Evolutionary conservation across 768 basidiomycete species (phyloP), one percentile per base, ranked within the genome.

Genomic region (Rhodotorula graminis): DNA sequence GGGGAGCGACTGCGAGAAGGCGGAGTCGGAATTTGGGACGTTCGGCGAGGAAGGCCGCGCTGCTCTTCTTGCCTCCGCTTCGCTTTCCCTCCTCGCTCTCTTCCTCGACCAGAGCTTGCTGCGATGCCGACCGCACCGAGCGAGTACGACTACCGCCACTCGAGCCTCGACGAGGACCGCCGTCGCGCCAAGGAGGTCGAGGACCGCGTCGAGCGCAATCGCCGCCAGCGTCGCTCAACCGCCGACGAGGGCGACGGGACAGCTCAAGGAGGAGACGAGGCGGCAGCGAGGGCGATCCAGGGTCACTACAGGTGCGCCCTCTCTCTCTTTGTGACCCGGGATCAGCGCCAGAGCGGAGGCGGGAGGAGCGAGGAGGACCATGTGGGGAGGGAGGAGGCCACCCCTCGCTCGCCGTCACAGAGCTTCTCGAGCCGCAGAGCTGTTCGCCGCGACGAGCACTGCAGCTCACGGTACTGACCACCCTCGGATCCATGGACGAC

Each of bases 61-160:
- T n/a, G n/a, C n/a, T n/a, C n/a, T n/a, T n/a, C n/a, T n/a, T 50
- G 49, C 49, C 49, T 50, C 49, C 49, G 50, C 25, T 21, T 21
- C 16, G 19, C 56, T 33, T 31, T 37, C 11, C 19, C 33, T 37
- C 56, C 8, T 57, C 33, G 14, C 31, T 33, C 25, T 37, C 44
- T 3, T 19, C 19, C 44, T 29, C 42, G 21, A 25, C 25, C 47
- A 25, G 2, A 21, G n/a, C n/a, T n/a, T n/a, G n/a, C 37, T 3
- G n/a, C 29, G 2, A 55, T 55, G 53, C n/a, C 53, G 2, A 14
- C 29, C 53, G 7, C 53, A 15, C 27, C 27, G 14, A 3, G 1
- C n/a, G 59, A n/a, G 12, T 74, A 74, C 69, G 73, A 74, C 62
- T 74, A 74, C 53, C 44, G 58, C 21, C 3, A 16, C 11, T 58